phyloP scores from a whole-genome alignment of 805 yeast species.

The Wickerhamiella sergipiensis region DNA sequence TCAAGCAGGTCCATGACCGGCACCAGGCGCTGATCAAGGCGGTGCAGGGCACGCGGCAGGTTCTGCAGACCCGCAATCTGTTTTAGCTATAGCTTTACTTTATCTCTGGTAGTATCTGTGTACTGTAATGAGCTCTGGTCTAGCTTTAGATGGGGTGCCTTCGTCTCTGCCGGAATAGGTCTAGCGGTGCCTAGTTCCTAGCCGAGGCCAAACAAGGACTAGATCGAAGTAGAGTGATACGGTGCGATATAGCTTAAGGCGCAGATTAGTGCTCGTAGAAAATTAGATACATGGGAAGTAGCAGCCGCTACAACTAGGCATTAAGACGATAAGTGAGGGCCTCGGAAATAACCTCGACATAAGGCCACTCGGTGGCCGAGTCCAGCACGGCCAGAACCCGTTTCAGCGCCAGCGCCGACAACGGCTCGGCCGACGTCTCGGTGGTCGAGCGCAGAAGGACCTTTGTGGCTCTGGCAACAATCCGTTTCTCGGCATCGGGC shows the following conservation, averaged over 20 bases:
- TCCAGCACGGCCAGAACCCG: background rate
- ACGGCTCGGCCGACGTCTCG: background rate
- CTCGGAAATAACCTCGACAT: background rate
- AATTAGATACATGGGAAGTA: no score
- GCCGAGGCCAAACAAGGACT: no score
- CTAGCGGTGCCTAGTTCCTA: no score
- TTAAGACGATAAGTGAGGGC: background rate
- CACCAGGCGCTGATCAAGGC: slow-evolving; percentile 13
- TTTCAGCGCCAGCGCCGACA: background rate
- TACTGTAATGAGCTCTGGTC: no score
- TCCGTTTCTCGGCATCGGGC: slow-evolving; percentile 1
- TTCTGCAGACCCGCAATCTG: background rate
- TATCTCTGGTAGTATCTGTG: no score
- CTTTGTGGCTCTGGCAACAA: background rate
- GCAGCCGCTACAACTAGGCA: background rate
- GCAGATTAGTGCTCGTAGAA: no score
- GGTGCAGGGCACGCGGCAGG: background rate
- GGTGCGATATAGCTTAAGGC: no score
- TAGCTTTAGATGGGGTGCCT: no score
- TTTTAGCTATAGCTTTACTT: no score
- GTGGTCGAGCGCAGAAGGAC: background rate
- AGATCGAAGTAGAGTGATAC: no score
- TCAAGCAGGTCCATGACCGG: slow-evolving; percentile 53
- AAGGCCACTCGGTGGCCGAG: slow-evolving; percentile 1
- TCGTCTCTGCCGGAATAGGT: no score